Evolutionary conservation across 179 eudicot genomes (phyloP), one percentile per base, ranked within the genome.

Genomic region (Nepenthes alata): DNA sequence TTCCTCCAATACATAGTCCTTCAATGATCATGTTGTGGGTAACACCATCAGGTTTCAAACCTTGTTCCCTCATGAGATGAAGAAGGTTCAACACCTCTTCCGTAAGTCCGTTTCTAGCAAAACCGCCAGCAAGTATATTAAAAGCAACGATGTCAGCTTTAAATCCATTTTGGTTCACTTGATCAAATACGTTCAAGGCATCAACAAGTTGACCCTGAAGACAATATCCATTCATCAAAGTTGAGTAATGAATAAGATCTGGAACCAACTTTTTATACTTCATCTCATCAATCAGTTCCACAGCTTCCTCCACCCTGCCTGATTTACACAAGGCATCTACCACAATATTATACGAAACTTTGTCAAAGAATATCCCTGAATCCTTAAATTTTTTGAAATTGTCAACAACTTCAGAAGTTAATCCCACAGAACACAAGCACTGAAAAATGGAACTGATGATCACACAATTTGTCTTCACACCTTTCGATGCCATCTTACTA

Each of bases 161-260:
- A 38, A 81, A 47, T 14, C 88, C 89, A 47, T 68, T 73, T 36
- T 58, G 47, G 55, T 47, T 68, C 78, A 88, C 75, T 66, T 75
- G 82, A 34, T 67, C 64, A 65, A 75, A 72, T 36, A 80, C 37
- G 36, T 65, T 52, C 8, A 56, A 51, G 8, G 96, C 94, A 55
- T 83, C 81, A 53, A 11, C 48, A 63, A 80, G 67, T 13, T 72
- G 73, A 37, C 80, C 81, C 11, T 77, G 72, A 34, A 67, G 77
- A 70, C 82, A 80, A 58, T 75, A 74, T 38, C 89, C 88, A 66
- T 71, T 74, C 13, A 88, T 88, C 69, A 88, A 65, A 64, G 90
- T 86, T 34, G 94, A 80, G 68, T 81, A 88, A 72, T 86, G 84
- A 65, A 71, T 66, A 50, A 75, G 69, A 80, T 88, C 94, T 10